Evolutionary conservation across 495 filamentous ascomycete species (phyloP).

Genomic region (Aspergillus biplanus): DNA sequence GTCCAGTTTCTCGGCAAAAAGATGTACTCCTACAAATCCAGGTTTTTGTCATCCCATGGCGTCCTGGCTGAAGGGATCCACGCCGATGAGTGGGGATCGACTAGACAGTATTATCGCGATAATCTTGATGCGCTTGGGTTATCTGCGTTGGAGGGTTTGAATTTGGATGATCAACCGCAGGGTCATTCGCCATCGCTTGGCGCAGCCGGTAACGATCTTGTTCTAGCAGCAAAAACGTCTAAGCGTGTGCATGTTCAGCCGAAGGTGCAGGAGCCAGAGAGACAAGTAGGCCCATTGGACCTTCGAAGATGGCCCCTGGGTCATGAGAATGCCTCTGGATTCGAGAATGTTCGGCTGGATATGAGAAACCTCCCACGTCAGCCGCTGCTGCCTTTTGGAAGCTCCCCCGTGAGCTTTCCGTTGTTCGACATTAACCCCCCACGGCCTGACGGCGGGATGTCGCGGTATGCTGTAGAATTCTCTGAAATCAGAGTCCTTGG

Average conservation of each 20-base stretch:
- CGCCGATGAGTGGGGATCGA: conserved; percentile 38
- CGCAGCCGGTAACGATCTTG: conserved; percentile 24
- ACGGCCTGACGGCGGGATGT: conserved; percentile 29
- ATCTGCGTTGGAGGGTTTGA: conserved; percentile 41
- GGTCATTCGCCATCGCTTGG: conserved; percentile 24
- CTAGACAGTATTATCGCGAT: conserved; percentile 48
- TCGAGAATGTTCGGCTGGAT: conserved; percentile 32
- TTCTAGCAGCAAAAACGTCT: conserved; percentile 28
- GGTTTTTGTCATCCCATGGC: conserved; percentile 45
- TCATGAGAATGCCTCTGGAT: conserved; percentile 22
- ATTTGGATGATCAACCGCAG: conserved; percentile 27
- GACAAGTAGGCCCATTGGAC: conserved; percentile 16
- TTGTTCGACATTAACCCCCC: conserved; percentile 33
- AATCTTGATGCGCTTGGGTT: conserved; percentile 46
- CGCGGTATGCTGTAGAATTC: conserved; percentile 50
- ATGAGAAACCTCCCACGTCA: conserved; percentile 27
- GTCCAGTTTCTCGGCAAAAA: conserved; percentile 45
- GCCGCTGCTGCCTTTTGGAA: conserved; percentile 35
- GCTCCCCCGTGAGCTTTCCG: conserved; percentile 41
- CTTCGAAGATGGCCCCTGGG: conserved; percentile 27
- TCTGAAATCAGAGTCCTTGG: conserved; percentile 49
- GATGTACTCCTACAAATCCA: conserved; percentile 47
- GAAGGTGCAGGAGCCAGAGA: conserved; percentile 7
- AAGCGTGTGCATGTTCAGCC: conserved; percentile 16
- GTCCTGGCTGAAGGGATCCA: conserved; percentile 45